Evolutionary conservation across 2,329 filamentous ascomycete genomes (phyloP), one percentile per base, ranked within the genome.

Genomic region (Neonectria hederae): DNA sequence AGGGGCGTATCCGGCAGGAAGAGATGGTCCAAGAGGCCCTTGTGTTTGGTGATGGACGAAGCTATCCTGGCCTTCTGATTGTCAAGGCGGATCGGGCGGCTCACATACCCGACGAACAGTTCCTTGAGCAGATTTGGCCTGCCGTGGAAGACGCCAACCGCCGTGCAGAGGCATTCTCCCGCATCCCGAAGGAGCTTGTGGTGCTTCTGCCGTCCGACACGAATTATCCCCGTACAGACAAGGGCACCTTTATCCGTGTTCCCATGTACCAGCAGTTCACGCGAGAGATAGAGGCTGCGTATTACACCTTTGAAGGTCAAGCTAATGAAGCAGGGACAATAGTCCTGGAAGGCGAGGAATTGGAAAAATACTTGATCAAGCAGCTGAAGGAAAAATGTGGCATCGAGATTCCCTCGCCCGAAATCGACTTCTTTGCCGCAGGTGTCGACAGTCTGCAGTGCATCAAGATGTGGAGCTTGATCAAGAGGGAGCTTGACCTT

Each of bases 361-460:
- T 83, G 2, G 75, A 75, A 53, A 38, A 59, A 0, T 83, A 81
- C 1, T 61, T 75, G 1, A n/a, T 68, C 0, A 9, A 52, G 0
- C 64, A 69, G 1, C 2, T 66, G 49, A 55, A 65, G 49, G 82
- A 83, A 19, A 81, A 83, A 1, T 68, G 66, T 0, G 71, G 61
- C 0, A 55, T 17, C 0, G 30, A 66, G 0, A 54, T 67, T 1
- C 52, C 62, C 0, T 66, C 68, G 0, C 21, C 64, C 5, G 68
- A 71, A 14, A 42, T 59, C 0, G 88, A 90, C 71, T 86, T 91
- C 70, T 90, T 90, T 70, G 76, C 80, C 0, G 76, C 82, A 0
- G 88, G 88, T 0, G 78, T 89, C 2, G 88, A 90, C 72, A 87
- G 84, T 49, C 74, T 90, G 26, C 85, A 88, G 65, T 84, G 86